These are phyloP conservation scores for Arxiozyma bovina DNA, from an alignment of 1,139 yeast species.

Conservation along the genomic window DNA sequence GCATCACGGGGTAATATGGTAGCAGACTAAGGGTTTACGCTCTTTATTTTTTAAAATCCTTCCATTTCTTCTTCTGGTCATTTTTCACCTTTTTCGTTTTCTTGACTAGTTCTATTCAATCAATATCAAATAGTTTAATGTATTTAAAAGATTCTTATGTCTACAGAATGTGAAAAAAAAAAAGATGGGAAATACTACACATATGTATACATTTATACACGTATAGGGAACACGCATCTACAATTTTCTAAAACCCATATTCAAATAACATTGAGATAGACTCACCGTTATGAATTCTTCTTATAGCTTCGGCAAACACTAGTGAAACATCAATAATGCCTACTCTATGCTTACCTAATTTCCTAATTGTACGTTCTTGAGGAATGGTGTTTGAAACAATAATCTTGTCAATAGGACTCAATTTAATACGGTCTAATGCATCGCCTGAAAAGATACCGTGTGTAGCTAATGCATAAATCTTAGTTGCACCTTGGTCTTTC, in stretches of 20 bases:
- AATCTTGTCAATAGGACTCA: conserved; percentile 69
- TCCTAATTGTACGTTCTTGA: conserved; percentile 43
- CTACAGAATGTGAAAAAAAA: not conserved
- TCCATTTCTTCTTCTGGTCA: not conserved
- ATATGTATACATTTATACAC: too few relatives aligned
- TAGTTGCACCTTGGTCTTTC: conserved; percentile 85
- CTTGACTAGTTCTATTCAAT: not conserved
- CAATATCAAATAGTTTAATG: too few relatives aligned
- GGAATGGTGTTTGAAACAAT: conserved; percentile 94
- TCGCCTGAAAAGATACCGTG: conserved; percentile 93
- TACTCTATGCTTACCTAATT: conserved; percentile 51
- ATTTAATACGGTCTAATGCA: conserved; percentile 63
- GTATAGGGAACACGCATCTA: too few relatives aligned
- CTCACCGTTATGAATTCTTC: conserved; percentile 96
- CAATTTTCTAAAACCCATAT: conserved; percentile 51
- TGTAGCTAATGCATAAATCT: conserved; percentile 80
- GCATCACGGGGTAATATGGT: too few relatives aligned
- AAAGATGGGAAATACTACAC: not conserved
- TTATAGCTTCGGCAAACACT: conserved; percentile 85
- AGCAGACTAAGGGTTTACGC: not conserved
- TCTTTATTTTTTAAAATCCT: not conserved
- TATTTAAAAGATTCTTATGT: too few relatives aligned
- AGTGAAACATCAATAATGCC: conserved; percentile 84
- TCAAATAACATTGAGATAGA: conserved; percentile 89
- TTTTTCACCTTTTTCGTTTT: not conserved